A percentile compares a stretch with the other conserved stretches of the same genome.
phyloP scores from a whole-genome alignment of 2,329 filamentous ascomycete genomes.

The Colletotrichum liriopes region DNA sequence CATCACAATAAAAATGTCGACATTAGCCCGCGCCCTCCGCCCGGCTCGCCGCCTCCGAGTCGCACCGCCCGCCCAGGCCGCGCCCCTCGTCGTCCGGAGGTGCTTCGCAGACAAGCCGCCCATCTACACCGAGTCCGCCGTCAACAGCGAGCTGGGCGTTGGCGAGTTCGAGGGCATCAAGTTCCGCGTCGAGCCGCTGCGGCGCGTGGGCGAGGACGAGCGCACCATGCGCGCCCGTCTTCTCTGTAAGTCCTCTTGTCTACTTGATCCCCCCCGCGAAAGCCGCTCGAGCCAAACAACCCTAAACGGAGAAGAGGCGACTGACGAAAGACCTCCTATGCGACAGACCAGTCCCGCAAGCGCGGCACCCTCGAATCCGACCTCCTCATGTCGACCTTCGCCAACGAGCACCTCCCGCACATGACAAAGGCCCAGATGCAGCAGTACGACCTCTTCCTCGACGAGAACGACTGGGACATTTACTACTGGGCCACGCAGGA shows the following conservation, averaged over 20 bases:
- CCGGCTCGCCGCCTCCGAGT: conserved; percentile 42
- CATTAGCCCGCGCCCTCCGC: conserved; percentile 43
- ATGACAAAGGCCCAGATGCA: conserved; percentile 83
- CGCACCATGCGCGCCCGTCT: conserved; percentile 91
- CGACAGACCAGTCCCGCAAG: conserved; percentile 93
- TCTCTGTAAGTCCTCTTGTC: conserved; percentile 65
- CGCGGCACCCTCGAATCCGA: conserved; percentile 96
- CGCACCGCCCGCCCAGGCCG: conserved; percentile 41
- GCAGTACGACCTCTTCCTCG: conserved; percentile 93
- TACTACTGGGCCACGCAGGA: conserved; percentile 99
- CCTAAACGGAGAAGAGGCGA: conserved; percentile 16
- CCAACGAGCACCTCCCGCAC: conserved; percentile 79
- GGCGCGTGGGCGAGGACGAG: conserved; percentile 85
- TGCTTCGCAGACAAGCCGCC: conserved; percentile 47
- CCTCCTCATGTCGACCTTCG: conserved; percentile 96
- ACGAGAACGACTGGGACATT: conserved; percentile 99
- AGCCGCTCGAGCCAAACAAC: not conserved
- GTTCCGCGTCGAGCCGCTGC: conserved; percentile 92
- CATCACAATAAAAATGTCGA: conserved; percentile 26
- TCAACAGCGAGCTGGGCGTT: conserved; percentile 76
- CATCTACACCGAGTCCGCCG: conserved; percentile 37
- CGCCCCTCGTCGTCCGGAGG: conserved; percentile 40
- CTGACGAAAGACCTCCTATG: conserved; percentile 9
- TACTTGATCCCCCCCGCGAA: not conserved
- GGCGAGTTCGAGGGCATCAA: conserved; percentile 89